Base-by-base conservation (phyloP, 2,329 filamentous ascomycete species). In the Emmonsiellopsis sp. region DNA sequence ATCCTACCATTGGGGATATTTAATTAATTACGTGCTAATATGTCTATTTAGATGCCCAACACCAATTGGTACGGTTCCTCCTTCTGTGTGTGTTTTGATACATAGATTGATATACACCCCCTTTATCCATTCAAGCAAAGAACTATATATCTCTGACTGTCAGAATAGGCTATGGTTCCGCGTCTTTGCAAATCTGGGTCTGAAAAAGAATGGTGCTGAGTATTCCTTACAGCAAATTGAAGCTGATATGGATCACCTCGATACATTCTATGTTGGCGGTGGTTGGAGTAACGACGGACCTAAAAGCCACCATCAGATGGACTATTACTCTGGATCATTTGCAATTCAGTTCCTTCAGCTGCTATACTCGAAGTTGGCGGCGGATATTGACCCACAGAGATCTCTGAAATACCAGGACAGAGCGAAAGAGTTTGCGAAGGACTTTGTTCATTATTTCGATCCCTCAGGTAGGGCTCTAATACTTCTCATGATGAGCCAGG, bases 231-330 rank as follows among this genome's bases (percentile, higher is more conserved):
- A 83, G 44, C 78, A 83, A 20, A 78, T 91, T 20, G 84, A 88
- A 54, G 81, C 81, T 16, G 87, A 91, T 65, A 87, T 92, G 64
- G 79, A 85, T 61, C 86, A 90, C 60, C 75, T 92, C 8, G 82
- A 91, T 62, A 88, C 85, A 0, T 92, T 91, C 67, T 89, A 90
- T 64, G 81, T 87, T n/a, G 87, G 87, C 5, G 84, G 82, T 45
- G 87, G 87, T 0, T 92, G 87, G 87, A 89, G 84, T 2, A 89
- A 90, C 61, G 87, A 92, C 64, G 87, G 87, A 0, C 87, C 87
- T 0, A 83, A 85, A 62, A 83, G 83, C 11, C 87, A 90, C 54
- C 85, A 87, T 54, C 87, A 91, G 68, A 89, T 91, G 83, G 87
- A 91, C 66, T 91, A 91, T 64, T 92, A 91, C 68, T 89, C 85